Evolutionary conservation across 192 early-diverging fungal genomes (phyloP), one percentile per base, ranked within the genome.

Genomic region (Entophlyctis helioformis): DNA sequence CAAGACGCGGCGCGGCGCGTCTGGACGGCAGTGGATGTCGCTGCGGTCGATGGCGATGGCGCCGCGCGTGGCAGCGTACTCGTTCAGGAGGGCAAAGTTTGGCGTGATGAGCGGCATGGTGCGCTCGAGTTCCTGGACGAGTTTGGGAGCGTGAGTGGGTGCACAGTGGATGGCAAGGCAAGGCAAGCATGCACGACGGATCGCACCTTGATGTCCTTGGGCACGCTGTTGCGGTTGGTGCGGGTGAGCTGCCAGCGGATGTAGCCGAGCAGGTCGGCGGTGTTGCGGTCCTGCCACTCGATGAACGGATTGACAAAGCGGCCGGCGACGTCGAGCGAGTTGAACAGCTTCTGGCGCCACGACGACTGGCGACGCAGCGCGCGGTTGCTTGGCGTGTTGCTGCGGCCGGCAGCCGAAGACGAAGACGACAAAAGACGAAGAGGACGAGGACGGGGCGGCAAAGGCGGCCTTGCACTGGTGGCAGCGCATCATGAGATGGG

Each of bases 281-380:
- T 56, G 42, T 66, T 66, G 36, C 56, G 46, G 26, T 69, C 56
- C 32, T 63, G 39, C 71, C 71, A 78, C 51, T 78, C 71, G 44
- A 61, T 37, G 53, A 74, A 78, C n/a, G 75, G 75, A 48, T 78
- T 78, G 1, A 72, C 71, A 67, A 66, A 78, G 10, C 66, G 53
- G 3, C 70, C 63, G 20, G 57, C 57, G 22, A 66, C 43, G 20
- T 21, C 36, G 3, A 66, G 41, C 16, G 58, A 61, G 21, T 56
- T 54, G 51, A 46, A 66, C 19, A 59, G 32, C 45, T 52, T 58
- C 42, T 59, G 51, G 26, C 36, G 42, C 54, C 50, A 60, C n/a
- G n/a, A n/a, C n/a, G n/a, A n/a, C n/a, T n/a, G 15, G 15, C 15
- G 33, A 34, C 33, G 33, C 9, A 15, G 33, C 8, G 33, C 9